A percentile compares a stretch with the other conserved stretches of the same genome.
Conservation (phyloP, 1,139 yeast species). For the Hanseniaspora sp. region DNA sequence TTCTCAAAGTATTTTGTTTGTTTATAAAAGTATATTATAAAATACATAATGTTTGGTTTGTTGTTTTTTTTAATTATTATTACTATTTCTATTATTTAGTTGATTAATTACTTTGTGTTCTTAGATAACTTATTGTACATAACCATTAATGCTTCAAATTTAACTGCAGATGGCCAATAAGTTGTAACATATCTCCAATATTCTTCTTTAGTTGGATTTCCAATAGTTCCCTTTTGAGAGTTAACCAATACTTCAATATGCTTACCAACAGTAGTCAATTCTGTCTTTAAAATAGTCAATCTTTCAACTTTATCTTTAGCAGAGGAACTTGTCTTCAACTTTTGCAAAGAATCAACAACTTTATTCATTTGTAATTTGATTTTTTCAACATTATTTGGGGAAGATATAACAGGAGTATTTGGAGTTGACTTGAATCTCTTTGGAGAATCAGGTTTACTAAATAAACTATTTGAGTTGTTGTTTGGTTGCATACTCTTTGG, state of each 20-base stretch:
- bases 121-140: constrained; percentile 63
- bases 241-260: constrained; percentile 25
- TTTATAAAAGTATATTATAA: too few species aligned
- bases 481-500: neutral
- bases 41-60: neutral
- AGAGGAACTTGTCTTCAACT: constrained; percentile 65
- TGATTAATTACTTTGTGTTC: neutral
- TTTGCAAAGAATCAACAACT: constrained; percentile 61
- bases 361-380: constrained; percentile 61
- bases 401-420: neutral
- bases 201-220: constrained; percentile 4
- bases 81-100: neutral
- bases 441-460: neutral
- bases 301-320: constrained; percentile 80
- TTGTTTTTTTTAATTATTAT: too few species aligned
- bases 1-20: neutral
- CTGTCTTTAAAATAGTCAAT: constrained; percentile 64
- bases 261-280: constrained; percentile 69
- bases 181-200: constrained; percentile 79
- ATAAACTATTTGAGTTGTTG: too few species aligned
- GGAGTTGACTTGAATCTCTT: neutral
- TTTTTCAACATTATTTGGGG: constrained; percentile 37
- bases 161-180: constrained; percentile 91
- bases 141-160: constrained; percentile 63
- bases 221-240: constrained; percentile 18